These are phyloP conservation scores for Kentomonas sorsogonicus DNA, from an alignment of 208 protist genomes.

Conservation along the genomic window DNA sequence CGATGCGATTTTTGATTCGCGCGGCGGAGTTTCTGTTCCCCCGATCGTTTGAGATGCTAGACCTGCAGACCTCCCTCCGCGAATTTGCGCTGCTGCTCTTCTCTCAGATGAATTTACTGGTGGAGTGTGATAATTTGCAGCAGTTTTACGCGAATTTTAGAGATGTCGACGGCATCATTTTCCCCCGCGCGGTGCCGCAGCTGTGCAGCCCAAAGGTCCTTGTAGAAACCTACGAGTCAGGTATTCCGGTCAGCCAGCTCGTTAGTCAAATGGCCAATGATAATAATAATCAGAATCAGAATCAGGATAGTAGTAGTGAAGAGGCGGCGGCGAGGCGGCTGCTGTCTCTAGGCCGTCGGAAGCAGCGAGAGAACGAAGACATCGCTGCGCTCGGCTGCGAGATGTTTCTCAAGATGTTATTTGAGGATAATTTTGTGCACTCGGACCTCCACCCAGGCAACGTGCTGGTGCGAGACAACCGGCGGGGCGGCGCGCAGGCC, in stretches of 20 bases:
- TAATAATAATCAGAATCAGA: too few species aligned
- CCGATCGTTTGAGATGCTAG: constrained; percentile 58
- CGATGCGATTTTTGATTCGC: constrained; percentile 63
- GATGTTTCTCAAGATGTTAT: constrained; percentile 94
- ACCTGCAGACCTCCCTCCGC: constrained; percentile 46
- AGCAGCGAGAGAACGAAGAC: constrained; percentile 39
- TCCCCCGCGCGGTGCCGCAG: constrained; percentile 71
- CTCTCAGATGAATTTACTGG: constrained; percentile 80
- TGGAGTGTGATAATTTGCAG: constrained; percentile 82
- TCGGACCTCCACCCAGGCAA: constrained; percentile 93
- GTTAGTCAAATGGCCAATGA: too few species aligned
- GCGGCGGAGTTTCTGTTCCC: constrained; percentile 36
- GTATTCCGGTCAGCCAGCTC: too few species aligned
- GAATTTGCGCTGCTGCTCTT: constrained; percentile 80
- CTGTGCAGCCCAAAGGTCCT: constrained; percentile 62
- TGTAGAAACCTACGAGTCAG: constrained; percentile 86
- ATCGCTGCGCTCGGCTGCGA: constrained; percentile 81
- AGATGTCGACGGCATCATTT: constrained; percentile 26
- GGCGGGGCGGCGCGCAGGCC: constrained; percentile 11
- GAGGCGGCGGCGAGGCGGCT: too few species aligned
- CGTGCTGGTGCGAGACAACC: constrained; percentile 66
- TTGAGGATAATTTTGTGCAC: constrained; percentile 94
- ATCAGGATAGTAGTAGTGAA: too few species aligned
- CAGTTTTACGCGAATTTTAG: constrained; percentile 27
- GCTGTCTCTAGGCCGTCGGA: constrained; percentile 54